Percentiles rank a stretch among this genome's conserved stretches.
Evolutionary conservation across 768 basidiomycete species (phyloP).

Genomic region (Daedalea quercina): DNA sequence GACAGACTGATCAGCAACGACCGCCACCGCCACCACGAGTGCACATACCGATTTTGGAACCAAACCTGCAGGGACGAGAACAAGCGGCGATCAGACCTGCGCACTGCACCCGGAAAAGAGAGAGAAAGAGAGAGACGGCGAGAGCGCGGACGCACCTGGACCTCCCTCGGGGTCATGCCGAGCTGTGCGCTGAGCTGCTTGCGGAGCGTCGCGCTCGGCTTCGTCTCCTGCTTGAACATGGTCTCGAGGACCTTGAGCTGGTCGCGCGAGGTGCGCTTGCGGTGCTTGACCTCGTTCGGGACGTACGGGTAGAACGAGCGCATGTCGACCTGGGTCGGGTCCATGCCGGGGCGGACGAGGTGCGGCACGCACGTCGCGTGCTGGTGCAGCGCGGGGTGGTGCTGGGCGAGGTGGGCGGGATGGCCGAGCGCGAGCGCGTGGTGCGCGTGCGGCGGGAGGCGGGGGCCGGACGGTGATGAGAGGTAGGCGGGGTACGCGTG

Average conservation of each 20-base stretch:
- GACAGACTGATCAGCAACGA: not conserved
- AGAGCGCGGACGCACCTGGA: constrained; percentile 60
- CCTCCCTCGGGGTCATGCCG: constrained; percentile 90
- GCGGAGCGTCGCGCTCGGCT: constrained; percentile 78
- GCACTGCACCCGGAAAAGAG: not conserved
- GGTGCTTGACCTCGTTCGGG: constrained; percentile 90
- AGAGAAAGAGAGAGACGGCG: not conserved
- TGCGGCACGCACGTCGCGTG: constrained; percentile 37
- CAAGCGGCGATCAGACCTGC: constrained; percentile 10
- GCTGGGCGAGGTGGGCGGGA: not conserved
- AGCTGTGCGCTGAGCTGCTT: constrained; percentile 77
- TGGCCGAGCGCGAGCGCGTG: not conserved
- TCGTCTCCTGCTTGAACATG: constrained; percentile 83
- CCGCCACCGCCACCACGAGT: not conserved
- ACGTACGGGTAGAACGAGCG: constrained; percentile 74
- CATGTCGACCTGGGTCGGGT: constrained; percentile 69
- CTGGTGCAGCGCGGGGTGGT: not conserved
- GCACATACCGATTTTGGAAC: constrained; percentile 77
- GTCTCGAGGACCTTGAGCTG: constrained; percentile 89
- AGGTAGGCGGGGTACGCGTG: not conserved
- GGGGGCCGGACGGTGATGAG: not conserved
- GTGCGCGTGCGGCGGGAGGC: not conserved
- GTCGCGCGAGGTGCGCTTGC: constrained; percentile 80
- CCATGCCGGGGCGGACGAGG: constrained; percentile 45
- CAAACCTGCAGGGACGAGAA: constrained; percentile 52